Conservation (phyloP, 176 grass and related monocot genomes). For the Chloris gayana region DNA sequence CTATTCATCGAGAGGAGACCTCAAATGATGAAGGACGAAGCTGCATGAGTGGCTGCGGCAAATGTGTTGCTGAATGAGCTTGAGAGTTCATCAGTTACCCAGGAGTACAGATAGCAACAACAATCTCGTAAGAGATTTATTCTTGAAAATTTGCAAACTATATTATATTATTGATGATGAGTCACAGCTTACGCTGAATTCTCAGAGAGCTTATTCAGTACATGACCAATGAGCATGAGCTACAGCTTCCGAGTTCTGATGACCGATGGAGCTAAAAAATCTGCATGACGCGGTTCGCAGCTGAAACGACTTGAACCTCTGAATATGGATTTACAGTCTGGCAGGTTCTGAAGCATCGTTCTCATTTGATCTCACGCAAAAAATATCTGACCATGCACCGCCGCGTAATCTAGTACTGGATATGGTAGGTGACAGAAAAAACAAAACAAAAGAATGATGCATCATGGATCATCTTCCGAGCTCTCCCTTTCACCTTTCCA, state of each 20-base stretch:
- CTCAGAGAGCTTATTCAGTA: not conserved
- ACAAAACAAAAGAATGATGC: constrained; percentile 23
- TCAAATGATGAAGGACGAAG: not conserved
- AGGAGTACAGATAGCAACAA: not conserved
- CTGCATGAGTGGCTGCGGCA: not conserved
- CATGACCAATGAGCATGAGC: not conserved
- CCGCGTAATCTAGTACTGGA: constrained; percentile 31
- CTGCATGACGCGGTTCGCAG: not conserved
- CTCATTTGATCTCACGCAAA: not conserved
- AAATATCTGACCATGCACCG: constrained; percentile 34
- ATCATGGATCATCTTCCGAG: constrained; percentile 22
- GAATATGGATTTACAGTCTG: not conserved
- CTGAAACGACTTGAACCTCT: not conserved
- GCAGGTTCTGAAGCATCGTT: no score
- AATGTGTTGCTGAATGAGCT: not conserved
- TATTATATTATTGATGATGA: no score
- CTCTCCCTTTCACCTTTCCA: constrained; percentile 26
- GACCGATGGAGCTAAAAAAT: not conserved
- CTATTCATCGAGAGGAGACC: constrained; percentile 5
- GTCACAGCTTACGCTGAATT: no score
- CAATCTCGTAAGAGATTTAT: no score
- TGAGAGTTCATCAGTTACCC: not conserved
- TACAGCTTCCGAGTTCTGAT: not conserved
- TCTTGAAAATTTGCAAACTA: no score
- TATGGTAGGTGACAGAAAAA: constrained; percentile 37